Evolutionary conservation across 1,284 basidiomycete species (phyloP), one percentile per base, ranked within the genome.

Genomic region (Wallemia ichthyophaga): DNA sequence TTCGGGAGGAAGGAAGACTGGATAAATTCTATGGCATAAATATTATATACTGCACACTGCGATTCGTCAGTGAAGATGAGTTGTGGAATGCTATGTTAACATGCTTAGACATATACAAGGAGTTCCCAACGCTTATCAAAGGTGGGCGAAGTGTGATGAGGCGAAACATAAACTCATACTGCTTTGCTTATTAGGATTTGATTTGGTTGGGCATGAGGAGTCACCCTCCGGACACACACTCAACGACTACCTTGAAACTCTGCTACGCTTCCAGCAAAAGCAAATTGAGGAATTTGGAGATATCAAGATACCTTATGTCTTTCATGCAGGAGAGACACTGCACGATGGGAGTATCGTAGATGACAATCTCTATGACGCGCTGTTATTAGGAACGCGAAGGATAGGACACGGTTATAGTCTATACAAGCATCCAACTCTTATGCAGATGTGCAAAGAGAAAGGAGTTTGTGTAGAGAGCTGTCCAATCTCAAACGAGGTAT

Each of bases 301-400:
- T 0, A 63, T 85, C 1, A 74, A 79, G 26, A 77, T 85, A 26
- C 83, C 84, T 0, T 83, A 83, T 67, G 75, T 85, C 56, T 78
- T 85, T 63, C 84, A 85, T 64, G 83, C 81, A 0, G 83, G 82
- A 28, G 82, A 85, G 69, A 85, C 82, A 0, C 72, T 81, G 19
- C 78, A 79, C 2, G 83, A 85, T 64, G 63, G 63, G 2, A 76
- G 75, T 9, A 68, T 71, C 27, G 78, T 80, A 17, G 83, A 86
- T 63, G 67, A 75, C 58, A 86, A 86, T 65, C 69, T 86, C 32
- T 84, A 82, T 65, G 83, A 85, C 65, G 83, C 83, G 1, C 76
- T 85, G 55, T 67, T 83, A 27, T 71, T 85, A 19, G 82, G 79
- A 24, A 82, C 83, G 1, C 82, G 79, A 64, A 75, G 83, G 17